phyloP scores from a whole-genome alignment of 2,329 filamentous ascomycete genomes.

The Bretziella fagacearum region DNA sequence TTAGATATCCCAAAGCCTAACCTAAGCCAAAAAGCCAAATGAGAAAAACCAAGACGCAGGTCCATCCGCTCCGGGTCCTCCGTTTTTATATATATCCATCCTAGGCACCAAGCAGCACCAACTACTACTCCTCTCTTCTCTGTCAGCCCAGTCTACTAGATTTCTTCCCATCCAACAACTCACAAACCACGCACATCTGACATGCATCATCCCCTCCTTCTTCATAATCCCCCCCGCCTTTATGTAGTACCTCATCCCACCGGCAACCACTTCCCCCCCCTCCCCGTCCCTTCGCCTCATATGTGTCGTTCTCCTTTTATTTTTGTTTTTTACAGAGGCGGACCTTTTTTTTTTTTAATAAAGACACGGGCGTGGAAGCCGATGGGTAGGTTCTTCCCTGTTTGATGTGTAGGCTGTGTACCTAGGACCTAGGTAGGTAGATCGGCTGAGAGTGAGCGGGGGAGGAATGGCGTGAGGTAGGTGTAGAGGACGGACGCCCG shows the following conservation, averaged over 20 bases:
- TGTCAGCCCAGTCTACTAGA: not conserved
- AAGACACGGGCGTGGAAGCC: too few species aligned
- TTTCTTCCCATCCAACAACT: not conserved
- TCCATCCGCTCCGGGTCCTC: not conserved
- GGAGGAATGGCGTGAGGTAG: not conserved
- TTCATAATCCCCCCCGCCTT: too few species aligned
- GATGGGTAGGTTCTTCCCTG: too few species aligned
- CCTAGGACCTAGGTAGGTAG: not conserved
- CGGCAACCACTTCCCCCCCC: too few species aligned
- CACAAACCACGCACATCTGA: constrained; percentile 3
- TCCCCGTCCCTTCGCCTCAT: too few species aligned
- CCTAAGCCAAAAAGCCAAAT: not conserved
- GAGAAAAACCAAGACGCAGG: not conserved
- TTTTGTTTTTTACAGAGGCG: too few species aligned
- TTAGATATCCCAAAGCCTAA: not conserved
- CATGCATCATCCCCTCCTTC: constrained; percentile 1
- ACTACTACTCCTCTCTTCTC: too few species aligned
- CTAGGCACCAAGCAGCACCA: constrained; percentile 1
- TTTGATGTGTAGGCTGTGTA: too few species aligned
- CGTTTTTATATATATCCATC: not conserved
- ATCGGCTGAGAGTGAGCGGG: not conserved
- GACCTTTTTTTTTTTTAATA: too few species aligned
- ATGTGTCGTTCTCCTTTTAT: too few species aligned
- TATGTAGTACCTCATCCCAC: too few species aligned
- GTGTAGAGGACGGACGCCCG: not conserved